A percentile compares a stretch with the other conserved stretches of the same genome.
Conservation (phyloP, 257 asterid species). For the Verbena officinalis region DNA sequence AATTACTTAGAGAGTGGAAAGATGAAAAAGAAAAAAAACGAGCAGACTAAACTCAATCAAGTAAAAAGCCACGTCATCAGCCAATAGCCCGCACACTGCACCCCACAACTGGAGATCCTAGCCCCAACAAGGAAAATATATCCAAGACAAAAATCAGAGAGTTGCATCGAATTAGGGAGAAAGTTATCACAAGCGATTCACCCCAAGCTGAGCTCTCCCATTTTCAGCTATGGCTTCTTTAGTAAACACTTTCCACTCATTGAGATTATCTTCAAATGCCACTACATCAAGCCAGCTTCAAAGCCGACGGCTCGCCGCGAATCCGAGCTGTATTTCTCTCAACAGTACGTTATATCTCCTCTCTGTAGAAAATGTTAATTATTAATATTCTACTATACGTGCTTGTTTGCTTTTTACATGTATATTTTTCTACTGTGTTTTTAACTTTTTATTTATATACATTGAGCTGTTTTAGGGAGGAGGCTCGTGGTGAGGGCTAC, state of each 20-base stretch:
- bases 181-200: constrained; percentile 35
- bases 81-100: not conserved
- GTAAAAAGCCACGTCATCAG: constrained; percentile 16
- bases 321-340: constrained; percentile 44
- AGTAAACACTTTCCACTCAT: constrained; percentile 45
- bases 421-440: not conserved
- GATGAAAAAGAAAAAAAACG: not conserved
- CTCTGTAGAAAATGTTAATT: not conserved
- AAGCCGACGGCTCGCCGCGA: constrained; percentile 43
- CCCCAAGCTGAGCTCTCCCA: constrained; percentile 24
- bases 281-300: constrained; percentile 37
- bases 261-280: constrained; percentile 40
- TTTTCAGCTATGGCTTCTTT: constrained; percentile 61
- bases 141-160: constrained; percentile 4
- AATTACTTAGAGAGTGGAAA: not conserved
- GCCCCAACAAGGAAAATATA: constrained; percentile 12
- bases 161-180: constrained; percentile 12
- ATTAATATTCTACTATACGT: not conserved
- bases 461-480: constrained; percentile 48
- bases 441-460: constrained; percentile 18
- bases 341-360: constrained; percentile 45
- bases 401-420: not conserved
- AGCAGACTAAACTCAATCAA: not conserved
- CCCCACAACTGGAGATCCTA: constrained; percentile 10
- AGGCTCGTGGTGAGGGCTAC: constrained; percentile 75